Base-by-base conservation (phyloP, 2,329 filamentous ascomycete species). In the Cladorrhinum sp. region DNA sequence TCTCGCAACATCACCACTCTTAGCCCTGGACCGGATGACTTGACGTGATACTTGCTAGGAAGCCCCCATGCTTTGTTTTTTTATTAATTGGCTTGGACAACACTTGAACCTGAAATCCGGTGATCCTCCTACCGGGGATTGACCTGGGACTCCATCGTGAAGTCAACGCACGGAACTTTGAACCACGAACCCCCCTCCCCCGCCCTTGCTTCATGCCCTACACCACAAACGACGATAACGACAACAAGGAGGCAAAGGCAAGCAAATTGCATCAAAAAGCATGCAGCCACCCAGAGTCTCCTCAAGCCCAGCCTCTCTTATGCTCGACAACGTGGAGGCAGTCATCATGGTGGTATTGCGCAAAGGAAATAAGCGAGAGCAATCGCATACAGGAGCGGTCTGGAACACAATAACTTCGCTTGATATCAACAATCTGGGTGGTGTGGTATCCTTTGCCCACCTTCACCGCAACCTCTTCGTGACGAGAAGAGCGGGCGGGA, bases 61-160 rank as follows among this genome's bases (percentile, higher is more conserved):
- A 49, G 24, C n/a, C 41, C 24, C 38, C 32, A 48, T 49, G 38
- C 49, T 10, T 20, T 56, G 22, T 22, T 25, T 13, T 3, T 36
- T 48, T 56, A 56, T 56, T 56, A 56, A 56, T 56, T 56, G 53
- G 38, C 38, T 22, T 56, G 53, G 53, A 22, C 41, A 45, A 45
- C 3, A 45, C 16, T 4, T 6, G n/a, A 25, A n/a, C n/a, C 24
- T 16, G 12, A 3, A 20, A 56, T 49, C 36, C 48, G 38, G 9
- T 56, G 38, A 56, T 29, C 53, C 53, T 32, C 25, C 16, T 25
- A 32, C 32, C 22, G 38, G 51, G 51, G 38, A n/a, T 55, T n/a
- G 29, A 24, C 52, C 29, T 38, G 32, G 51, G 29, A 23, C 36
- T 16, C 16, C 53, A 56, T 56, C 38, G 53, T 56, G 53, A 49